Evolutionary conservation across 164 flowering plant species (phyloP).

Genomic region (Magnolia sinica): DNA sequence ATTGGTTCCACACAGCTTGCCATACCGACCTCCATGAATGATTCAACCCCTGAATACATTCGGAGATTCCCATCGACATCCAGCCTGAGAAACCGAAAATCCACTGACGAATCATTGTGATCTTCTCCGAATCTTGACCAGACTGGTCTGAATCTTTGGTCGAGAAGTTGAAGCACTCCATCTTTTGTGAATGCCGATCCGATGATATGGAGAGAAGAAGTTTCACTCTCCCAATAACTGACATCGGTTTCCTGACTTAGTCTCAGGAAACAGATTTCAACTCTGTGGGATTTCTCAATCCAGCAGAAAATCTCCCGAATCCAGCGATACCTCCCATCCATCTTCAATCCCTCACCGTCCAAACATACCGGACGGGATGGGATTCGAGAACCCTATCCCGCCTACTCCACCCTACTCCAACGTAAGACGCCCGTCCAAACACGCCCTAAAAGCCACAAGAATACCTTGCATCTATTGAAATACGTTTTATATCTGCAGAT

Average conservation of each 20-base stretch:
- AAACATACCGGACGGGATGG: too few relatives aligned
- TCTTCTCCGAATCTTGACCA: constrained; percentile 65
- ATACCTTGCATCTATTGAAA: too few relatives aligned
- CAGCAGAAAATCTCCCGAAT: too few relatives aligned
- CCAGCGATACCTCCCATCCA: too few relatives aligned
- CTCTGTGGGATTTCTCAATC: too few relatives aligned
- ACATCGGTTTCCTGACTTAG: constrained; percentile 58
- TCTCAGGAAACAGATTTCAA: constrained; percentile 14
- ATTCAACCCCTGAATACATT: constrained; percentile 57
- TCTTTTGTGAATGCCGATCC: constrained; percentile 35
- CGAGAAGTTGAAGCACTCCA: constrained; percentile 55
- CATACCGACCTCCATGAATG: constrained; percentile 56
- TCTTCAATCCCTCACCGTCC: too few relatives aligned
- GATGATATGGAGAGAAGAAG: constrained; percentile 10
- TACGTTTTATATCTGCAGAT: too few relatives aligned
- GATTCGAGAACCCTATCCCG: too few relatives aligned
- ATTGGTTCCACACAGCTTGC: constrained; percentile 75
- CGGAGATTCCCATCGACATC: constrained; percentile 76
- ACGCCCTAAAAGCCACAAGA: too few relatives aligned
- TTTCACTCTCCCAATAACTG: constrained; percentile 49
- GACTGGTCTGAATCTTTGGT: constrained; percentile 28
- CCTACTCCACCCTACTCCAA: too few relatives aligned
- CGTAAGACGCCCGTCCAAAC: too few relatives aligned
- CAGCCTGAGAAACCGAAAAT: constrained; percentile 57
- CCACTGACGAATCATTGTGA: constrained; percentile 41